phyloP scores from a whole-genome alignment of 352 stramenopile species.

The Phytophthora pinifolia region DNA sequence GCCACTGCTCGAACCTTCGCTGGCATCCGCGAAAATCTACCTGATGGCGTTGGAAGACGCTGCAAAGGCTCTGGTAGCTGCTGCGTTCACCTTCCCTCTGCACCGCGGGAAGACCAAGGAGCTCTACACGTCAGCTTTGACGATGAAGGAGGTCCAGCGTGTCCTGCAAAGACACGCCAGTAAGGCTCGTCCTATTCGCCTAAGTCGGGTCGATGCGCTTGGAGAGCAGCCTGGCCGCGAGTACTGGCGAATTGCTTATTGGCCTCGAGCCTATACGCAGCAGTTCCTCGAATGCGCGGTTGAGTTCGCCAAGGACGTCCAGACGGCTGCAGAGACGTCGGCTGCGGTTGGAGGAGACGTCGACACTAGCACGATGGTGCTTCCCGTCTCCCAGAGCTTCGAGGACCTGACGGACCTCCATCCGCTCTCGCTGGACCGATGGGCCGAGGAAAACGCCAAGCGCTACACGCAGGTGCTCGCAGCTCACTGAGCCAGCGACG shows the following conservation, averaged over 20 bases:
- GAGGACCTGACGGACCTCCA: slow-evolving; percentile 57
- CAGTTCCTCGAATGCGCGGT: slow-evolving; percentile 53
- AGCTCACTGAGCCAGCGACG: slow-evolving; percentile 13
- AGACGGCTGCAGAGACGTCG: slow-evolving; percentile 23
- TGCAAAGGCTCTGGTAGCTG: slow-evolving; percentile 50
- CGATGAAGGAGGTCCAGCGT: slow-evolving; percentile 48
- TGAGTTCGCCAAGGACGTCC: slow-evolving; percentile 35
- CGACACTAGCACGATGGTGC: slow-evolving; percentile 25
- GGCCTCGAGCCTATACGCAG: slow-evolving; percentile 43
- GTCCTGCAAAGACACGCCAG: slow-evolving; percentile 39
- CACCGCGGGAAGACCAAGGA: slow-evolving; percentile 42
- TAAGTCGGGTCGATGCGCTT: slow-evolving; percentile 47
- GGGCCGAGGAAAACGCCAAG: slow-evolving; percentile 51
- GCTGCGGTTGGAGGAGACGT: slow-evolving; percentile 16
- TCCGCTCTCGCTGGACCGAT: slow-evolving; percentile 51
- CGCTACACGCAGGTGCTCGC: slow-evolving; percentile 46
- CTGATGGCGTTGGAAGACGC: slow-evolving; percentile 58
- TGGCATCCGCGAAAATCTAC: slow-evolving; percentile 47
- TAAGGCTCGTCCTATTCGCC: slow-evolving; percentile 36
- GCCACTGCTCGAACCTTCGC: slow-evolving; percentile 42
- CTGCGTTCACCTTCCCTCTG: slow-evolving; percentile 58
- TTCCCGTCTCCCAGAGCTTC: slow-evolving; percentile 51
- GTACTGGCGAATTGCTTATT: slow-evolving; percentile 64
- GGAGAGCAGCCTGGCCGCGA: slow-evolving; percentile 36
- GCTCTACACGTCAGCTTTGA: slow-evolving; percentile 48